Evolutionary conservation across 371 early-diverging fungal genomes (phyloP), one percentile per base, ranked within the genome.

Genomic region (Rhizomucor miehei): DNA sequence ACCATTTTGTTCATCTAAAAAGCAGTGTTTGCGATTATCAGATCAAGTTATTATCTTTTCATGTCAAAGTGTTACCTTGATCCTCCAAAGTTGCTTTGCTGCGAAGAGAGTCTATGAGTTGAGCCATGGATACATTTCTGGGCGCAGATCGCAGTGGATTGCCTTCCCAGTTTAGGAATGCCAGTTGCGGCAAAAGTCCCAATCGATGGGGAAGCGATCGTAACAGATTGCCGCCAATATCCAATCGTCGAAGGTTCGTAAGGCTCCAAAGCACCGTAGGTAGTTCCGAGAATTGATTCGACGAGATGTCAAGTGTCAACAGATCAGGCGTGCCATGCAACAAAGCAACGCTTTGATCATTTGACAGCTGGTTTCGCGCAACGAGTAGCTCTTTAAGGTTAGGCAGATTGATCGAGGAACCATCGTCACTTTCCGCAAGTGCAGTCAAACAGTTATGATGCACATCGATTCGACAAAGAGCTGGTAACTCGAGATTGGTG

Each of bases 251-350:
- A 11, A 63, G 50, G n/a, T 63, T 49, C 36, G 73, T 44, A 5
- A 77, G 63, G 6, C 78, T 43, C 6, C 84, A 64, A 6, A 80
- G 51, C 3, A 57, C 75, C 3, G 53, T 52, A 3, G 89, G 89
- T 6, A 92, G 58, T 14, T 71, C 62, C 2, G 65, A 60, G 17
- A 89, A 70, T 9, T 58, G 64, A 48, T 90, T 90, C 46, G 82
- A 80, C 8, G 84, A 75, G 10, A 90, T 55, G 52, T 88, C 89
- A 2, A 92, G 59, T 2, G 78, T 84, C 44, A 82, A 75, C 11
- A 92, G 62, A 20, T 68, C 44, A 13, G 80, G 74, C 0, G 73
- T 62, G 0, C 60, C 59, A 11, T 53, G 24, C 1, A 73, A 39
- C 6, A 73, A 52, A 2, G 11, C 14, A 11, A 64, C 16, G 20